Evolutionary conservation across 129 eudicot genomes (phyloP), one percentile per base, ranked within the genome.

Genomic region (Lonicera japonica): DNA sequence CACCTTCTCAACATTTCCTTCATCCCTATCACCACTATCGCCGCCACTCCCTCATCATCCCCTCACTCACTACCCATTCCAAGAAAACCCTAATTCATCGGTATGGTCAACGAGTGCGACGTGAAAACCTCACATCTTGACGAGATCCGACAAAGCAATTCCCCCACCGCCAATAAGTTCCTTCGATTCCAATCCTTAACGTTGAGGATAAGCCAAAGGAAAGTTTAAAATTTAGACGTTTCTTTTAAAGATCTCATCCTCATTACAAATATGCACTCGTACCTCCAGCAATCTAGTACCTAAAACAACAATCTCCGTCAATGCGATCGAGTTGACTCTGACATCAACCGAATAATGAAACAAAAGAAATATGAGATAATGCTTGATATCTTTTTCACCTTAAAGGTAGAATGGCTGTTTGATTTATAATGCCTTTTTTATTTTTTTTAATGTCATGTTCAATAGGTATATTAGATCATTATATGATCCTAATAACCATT

Each of bases 141-240:
- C 22, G 85, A 88, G 40, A 87, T 77, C 58, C 98, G 64, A 69
- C 96, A 91, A n/a, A 91, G 72, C 0, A 91, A 76, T 67, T 91
- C 98, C 47, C 84, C 80, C 57, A 96, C 87, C 19, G 98, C 98
- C 38, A 91, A n/a, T n/a, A n/a, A n/a, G 64, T 0, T 90, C 98
- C 70, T 91, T 96, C 7, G 90, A 89, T 74, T 91, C 98, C 47
- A 91, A 61, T 5, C 96, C 84, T 54, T 91, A 87, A n/a, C n/a
- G n/a, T n/a, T n/a, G n/a, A n/a, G n/a, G n/a, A n/a, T n/a, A n/a
- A n/a, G n/a, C n/a, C n/a, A n/a, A n/a, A n/a, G n/a, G n/a, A n/a
- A n/a, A n/a, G n/a, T n/a, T n/a, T n/a, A n/a, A n/a, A 21, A 87
- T 75, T 58, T 96, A 96, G 60, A 91, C 57, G 3, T 87, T 76